Base-by-base conservation (phyloP, 345 rosid genomes). In the Camelina neglecta region DNA sequence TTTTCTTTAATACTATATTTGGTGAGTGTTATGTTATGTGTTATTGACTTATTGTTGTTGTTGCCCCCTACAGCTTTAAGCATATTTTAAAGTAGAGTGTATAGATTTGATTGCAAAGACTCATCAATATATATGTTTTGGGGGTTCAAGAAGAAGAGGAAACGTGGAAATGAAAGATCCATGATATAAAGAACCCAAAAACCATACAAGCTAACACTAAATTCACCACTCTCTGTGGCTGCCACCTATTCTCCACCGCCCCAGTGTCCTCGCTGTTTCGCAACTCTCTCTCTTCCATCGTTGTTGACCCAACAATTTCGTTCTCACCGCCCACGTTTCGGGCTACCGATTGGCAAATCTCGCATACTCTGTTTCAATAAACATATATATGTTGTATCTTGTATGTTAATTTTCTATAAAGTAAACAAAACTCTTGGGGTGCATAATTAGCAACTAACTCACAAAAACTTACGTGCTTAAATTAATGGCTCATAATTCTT, bases 291-390 rank as follows among this genome's bases (percentile, higher is more conserved):
- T 83, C 68, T 63, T 77, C 91, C 65, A 79, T 85, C 6, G 71
- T 36, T 3, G 63, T 15, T 3, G 63, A 12, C 49, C 77, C 39
- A 29, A 75, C 92, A 8, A 67, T 44, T 61, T 87, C 97, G 41
- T 36, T 79, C 23, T 82, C 80, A 36, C 84, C 84, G n/a, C 81
- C 81, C 15, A 92, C 89, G 76, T 95, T 95, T 65, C 75, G 81
- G 2, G 98, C 98, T 6, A 86, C 42, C 18, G 98, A 83, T 63
- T 87, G 85, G 70, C 98, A 92, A 50, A 95, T 90, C 92, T 95
- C 99, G 47, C 99, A 95, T 23, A 82, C 84, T 93, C 97, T 95
- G 76, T 79, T 60, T 16, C 49, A 42, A 44, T 29, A 18, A 50
- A 15, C 23, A 35, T 35, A 33, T 33, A 33, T 33, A 35, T 35